These are phyloP conservation scores for Rhodotorula taiwanensis DNA, from an alignment of 768 basidiomycete genomes.

Conservation along the genomic window DNA sequence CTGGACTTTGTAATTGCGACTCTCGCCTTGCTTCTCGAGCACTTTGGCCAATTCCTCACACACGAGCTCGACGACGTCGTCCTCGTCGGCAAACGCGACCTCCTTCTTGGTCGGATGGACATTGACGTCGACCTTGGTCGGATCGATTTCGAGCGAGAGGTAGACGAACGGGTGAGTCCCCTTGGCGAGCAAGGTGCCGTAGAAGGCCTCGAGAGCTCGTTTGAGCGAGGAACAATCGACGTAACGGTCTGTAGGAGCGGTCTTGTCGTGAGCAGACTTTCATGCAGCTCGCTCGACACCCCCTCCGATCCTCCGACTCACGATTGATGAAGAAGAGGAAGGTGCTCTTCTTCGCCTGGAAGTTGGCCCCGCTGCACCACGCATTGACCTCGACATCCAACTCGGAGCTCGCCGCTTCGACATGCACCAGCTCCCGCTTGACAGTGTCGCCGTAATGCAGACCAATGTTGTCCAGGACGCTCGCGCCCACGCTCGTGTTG, in stretches of 20 bases:
- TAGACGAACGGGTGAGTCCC: constrained; percentile 88
- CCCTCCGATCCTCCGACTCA: constrained; percentile 50
- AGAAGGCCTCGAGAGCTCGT: constrained; percentile 76
- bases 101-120: constrained; percentile 97
- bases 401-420: constrained; percentile 44
- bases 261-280: neutral
- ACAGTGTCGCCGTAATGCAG: constrained; percentile 73
- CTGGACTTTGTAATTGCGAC: constrained; percentile 49
- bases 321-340: constrained; percentile 93
- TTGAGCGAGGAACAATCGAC: constrained; percentile 85
- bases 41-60: constrained; percentile 63
- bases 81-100: constrained; percentile 76
- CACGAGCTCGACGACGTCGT: constrained; percentile 69
- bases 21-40: constrained; percentile 50
- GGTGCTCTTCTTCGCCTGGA: constrained; percentile 74
- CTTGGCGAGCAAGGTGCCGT: constrained; percentile 77
- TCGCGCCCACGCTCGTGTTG: constrained; percentile 50
- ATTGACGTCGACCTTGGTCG: constrained; percentile 86
- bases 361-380: constrained; percentile 78
- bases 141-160: constrained; percentile 77
- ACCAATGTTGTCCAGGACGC: constrained; percentile 63
- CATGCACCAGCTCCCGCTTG: constrained; percentile 61
- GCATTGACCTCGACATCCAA: constrained; percentile 66
- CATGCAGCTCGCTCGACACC: neutral
- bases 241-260: constrained; percentile 60